Evolutionary conservation across 345 rosid genomes (phyloP).

Genomic region (Acer saccharum): DNA sequence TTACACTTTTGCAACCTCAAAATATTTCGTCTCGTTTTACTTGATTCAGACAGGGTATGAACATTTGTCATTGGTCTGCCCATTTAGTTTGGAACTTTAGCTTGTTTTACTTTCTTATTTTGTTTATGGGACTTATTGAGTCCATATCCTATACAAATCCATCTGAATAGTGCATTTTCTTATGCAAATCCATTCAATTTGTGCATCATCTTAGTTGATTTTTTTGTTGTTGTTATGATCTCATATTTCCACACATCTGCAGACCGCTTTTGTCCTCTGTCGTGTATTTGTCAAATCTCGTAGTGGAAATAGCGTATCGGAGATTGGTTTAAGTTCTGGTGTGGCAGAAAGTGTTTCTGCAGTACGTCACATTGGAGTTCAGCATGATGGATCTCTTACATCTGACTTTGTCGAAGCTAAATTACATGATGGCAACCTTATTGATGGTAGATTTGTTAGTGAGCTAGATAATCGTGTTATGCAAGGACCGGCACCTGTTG

Average conservation of each 20-base stretch:
- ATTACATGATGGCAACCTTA: not conserved
- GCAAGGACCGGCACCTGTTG: slow-evolving; percentile 20
- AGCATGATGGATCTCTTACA: slow-evolving; percentile 35
- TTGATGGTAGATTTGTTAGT: slow-evolving; percentile 16
- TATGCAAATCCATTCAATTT: slow-evolving; percentile 11
- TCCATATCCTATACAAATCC: not conserved
- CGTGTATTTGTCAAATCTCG: slow-evolving; percentile 45
- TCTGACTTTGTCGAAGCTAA: slow-evolving; percentile 29
- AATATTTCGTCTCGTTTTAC: not conserved
- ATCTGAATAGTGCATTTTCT: not conserved
- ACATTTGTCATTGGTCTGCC: not conserved
- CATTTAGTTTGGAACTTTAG: slow-evolving; percentile 4
- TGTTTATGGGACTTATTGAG: not conserved
- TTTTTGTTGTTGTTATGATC: not conserved
- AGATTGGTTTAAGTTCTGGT: slow-evolving; percentile 36
- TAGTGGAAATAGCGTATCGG: slow-evolving; percentile 34
- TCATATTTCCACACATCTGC: slow-evolving; percentile 17
- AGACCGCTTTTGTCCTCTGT: slow-evolving; percentile 58
- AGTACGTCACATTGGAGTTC: slow-evolving; percentile 36
- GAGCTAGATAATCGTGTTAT: slow-evolving; percentile 20
- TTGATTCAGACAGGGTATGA: not conserved
- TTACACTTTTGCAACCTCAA: slow-evolving; percentile 5
- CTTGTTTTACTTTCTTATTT: slow-evolving; percentile 2
- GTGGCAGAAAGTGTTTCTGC: slow-evolving; percentile 48
- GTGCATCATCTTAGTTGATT: not conserved